Evolutionary conservation across 495 filamentous ascomycete species (phyloP).

Genomic region (Penicillium canescens): DNA sequence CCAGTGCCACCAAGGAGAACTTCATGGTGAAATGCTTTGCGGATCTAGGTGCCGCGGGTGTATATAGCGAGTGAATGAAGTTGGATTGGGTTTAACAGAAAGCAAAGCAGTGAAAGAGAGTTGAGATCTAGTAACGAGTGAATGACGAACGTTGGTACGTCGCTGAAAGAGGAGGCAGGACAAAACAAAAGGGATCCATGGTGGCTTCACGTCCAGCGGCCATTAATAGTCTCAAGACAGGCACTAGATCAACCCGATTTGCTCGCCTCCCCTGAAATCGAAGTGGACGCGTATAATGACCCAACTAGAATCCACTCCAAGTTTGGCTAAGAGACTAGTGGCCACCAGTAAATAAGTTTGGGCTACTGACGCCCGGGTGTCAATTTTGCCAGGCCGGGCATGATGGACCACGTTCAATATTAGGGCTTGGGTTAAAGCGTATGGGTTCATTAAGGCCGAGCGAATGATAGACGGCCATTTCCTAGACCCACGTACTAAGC

Average conservation of each 20-base stretch:
- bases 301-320: constrained; percentile 14
- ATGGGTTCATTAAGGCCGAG: constrained; percentile 15
- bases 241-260: constrained; percentile 13
- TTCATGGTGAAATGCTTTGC: constrained; percentile 35
- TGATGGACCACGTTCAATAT: constrained; percentile 16
- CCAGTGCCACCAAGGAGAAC: constrained; percentile 42
- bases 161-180: constrained; percentile 6
- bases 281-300: constrained; percentile 23
- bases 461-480: background rate
- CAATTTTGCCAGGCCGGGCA: constrained; percentile 14
- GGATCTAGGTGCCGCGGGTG: constrained; percentile 3
- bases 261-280: constrained; percentile 19
- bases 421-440: constrained; percentile 16
- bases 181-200: constrained; percentile 1
- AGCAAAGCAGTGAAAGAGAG: constrained; percentile 9
- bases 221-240: constrained; percentile 21
- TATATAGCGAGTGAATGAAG: constrained; percentile 22
- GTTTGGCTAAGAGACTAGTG: background rate
- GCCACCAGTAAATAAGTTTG: constrained; percentile 1
- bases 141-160: constrained; percentile 1
- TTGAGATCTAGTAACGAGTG: constrained; percentile 14
- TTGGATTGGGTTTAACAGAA: constrained; percentile 7
- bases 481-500: constrained; percentile 12
- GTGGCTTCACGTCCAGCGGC: constrained; percentile 14
- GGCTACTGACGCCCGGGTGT: constrained; percentile 13